These are phyloP conservation scores for Marsdenia floribunda DNA, from an alignment of 257 asterid species.

Conservation along the genomic window DNA sequence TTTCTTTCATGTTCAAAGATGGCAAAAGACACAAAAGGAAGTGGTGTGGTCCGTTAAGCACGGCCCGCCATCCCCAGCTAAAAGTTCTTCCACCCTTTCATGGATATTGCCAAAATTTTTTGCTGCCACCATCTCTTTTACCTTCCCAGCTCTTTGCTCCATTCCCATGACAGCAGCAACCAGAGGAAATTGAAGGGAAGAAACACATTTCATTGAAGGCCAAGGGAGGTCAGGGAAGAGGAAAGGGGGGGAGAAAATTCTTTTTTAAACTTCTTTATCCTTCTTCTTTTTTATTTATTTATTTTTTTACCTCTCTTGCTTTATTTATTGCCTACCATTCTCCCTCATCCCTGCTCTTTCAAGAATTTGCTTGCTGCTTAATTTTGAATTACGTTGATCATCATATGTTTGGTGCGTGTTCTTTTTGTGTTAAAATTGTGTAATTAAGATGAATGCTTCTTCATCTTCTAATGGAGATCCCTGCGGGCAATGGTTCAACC, in stretches of 20 bases:
- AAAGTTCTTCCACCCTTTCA: too few relatives aligned
- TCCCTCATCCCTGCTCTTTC: conserved; percentile 14
- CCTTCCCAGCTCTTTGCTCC: not conserved
- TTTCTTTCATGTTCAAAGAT: not conserved
- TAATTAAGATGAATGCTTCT: conserved; percentile 15
- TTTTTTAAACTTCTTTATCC: conserved; percentile 2
- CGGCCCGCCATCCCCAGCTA: conserved; percentile 21
- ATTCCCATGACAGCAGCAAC: not conserved
- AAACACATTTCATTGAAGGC: not conserved
- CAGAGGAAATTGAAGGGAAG: not conserved
- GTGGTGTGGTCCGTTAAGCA: conserved; percentile 19
- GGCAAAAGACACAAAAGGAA: not conserved
- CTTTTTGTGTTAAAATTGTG: not conserved
- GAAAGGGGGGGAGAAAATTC: conserved; percentile 1
- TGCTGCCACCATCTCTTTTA: conserved; percentile 6
- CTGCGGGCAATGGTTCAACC: conserved; percentile 58
- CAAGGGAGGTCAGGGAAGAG: not conserved
- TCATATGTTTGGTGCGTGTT: not conserved
- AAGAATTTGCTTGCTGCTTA: not conserved
- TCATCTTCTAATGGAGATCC: conserved; percentile 11
- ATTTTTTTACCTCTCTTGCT: too few relatives aligned
- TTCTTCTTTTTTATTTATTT: not conserved
- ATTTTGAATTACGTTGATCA: not conserved
- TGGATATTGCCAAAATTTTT: conserved; percentile 1
- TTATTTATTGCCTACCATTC: not conserved